phyloP scores from a whole-genome alignment of 768 basidiomycete species.

The Leccinum barrowsii region DNA sequence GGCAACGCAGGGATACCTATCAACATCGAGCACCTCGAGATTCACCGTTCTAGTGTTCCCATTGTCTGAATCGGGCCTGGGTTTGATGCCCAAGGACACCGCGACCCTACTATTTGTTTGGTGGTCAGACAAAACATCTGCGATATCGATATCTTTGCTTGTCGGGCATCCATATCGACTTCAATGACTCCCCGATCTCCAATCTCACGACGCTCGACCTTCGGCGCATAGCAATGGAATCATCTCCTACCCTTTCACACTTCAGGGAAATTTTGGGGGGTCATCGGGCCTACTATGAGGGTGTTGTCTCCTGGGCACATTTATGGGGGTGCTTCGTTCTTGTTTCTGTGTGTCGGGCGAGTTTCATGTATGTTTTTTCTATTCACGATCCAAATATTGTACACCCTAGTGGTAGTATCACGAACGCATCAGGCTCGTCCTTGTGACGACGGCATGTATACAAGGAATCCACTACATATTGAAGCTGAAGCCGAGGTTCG shows the following conservation, averaged over 20 bases:
- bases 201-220: slow-evolving; percentile 67
- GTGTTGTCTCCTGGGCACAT: no score
- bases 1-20: slow-evolving; percentile 35
- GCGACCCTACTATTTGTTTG: slow-evolving; percentile 48
- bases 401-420: background rate
- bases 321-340: no score
- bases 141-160: slow-evolving; percentile 42
- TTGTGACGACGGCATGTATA: no score
- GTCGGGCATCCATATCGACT: slow-evolving; percentile 61
- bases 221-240: slow-evolving; percentile 52
- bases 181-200: slow-evolving; percentile 42
- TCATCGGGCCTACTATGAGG: no score
- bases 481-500: no score
- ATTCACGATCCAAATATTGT: no score
- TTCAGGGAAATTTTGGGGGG: no score
- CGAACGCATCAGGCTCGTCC: no score
- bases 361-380: no score
- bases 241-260: no score
- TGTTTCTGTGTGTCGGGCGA: no score
- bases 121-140: slow-evolving; percentile 42
- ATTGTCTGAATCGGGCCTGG: slow-evolving; percentile 44
- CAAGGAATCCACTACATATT: no score
- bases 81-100: slow-evolving; percentile 34
- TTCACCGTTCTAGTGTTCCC: slow-evolving; percentile 54
- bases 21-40: slow-evolving; percentile 55